Percentiles rank a stretch among this genome's conserved stretches.
Evolutionary conservation across 129 eudicot genomes (phyloP).

Genomic region (Silybum marianum): DNA sequence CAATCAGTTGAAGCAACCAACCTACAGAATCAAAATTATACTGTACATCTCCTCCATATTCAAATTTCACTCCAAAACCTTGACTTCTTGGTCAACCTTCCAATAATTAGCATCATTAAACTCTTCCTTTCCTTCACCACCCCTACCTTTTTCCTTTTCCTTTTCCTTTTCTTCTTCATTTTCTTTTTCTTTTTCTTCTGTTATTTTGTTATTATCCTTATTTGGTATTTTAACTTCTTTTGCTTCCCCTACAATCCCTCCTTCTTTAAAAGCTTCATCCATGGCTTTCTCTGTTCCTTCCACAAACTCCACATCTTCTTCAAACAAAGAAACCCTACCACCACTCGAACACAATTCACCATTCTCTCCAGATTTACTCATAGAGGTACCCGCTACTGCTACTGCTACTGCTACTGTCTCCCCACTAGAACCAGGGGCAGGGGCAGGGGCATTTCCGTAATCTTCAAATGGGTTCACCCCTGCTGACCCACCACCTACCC

Average conservation of each 20-base stretch:
- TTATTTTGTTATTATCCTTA: neutral
- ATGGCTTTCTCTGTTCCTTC: conserved; percentile 92
- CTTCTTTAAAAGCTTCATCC: conserved; percentile 77
- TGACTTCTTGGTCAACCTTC: conserved; percentile 88
- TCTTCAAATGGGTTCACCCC: conserved; percentile 60
- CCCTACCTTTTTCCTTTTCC: conserved; percentile 44
- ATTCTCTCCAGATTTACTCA: conserved; percentile 49
- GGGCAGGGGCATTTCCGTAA: conserved; percentile 14
- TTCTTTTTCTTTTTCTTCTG: neutral
- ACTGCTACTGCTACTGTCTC: conserved; percentile 35
- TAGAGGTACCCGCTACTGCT: conserved; percentile 23
- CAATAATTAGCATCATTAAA: conserved; percentile 77
- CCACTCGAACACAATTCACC: conserved; percentile 30
- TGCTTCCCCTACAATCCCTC: conserved; percentile 91
- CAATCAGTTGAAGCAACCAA: conserved; percentile 2
- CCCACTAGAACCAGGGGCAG: neutral
- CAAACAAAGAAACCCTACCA: conserved; percentile 60
- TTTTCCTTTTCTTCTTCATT: conserved; percentile 40
- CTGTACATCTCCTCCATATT: conserved; percentile 43
- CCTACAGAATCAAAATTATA: conserved; percentile 32
- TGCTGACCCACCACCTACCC: conserved; percentile 57
- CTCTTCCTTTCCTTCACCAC: conserved; percentile 47
- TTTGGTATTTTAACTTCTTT: conserved; percentile 56
- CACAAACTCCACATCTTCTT: conserved; percentile 93
- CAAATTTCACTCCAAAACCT: conserved; percentile 56